Base-by-base conservation (phyloP, 75 land plant species). In the Azolla pinnata region DNA sequence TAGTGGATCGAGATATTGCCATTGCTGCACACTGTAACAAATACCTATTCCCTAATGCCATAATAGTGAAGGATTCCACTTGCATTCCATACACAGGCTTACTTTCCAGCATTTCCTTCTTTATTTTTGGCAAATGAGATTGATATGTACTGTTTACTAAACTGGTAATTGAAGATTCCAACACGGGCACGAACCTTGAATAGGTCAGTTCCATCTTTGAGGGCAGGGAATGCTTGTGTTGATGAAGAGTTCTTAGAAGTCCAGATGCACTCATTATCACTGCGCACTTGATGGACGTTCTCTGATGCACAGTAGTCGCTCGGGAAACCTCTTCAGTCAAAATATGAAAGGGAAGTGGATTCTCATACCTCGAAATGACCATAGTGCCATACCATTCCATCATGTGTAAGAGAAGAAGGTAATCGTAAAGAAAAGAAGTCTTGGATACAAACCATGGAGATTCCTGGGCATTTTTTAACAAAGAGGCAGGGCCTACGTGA, bases 401-500 rank as follows among this genome's bases (percentile, higher is more conserved):
- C 58, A 86, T 62, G 58, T 80, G 80, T 20, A 90, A 66, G 42
- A 87, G 48, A 85, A 90, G 75, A 26, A 84, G 59, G 50, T 75
- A 83, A 58, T 69, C 40, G 33, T 59, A 30, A 27, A 90, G 17
- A 20, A 62, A 42, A 31, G 68, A 54, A 46, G 45, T 29, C 20
- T 57, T 18, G n/a, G 48, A 45, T 25, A 32, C 29, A 45, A 18
- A 44, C 58, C 8, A n/a, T n/a, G n/a, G n/a, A n/a, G n/a, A n/a
- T n/a, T n/a, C n/a, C n/a, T n/a, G n/a, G n/a, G n/a, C n/a, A n/a
- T n/a, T n/a, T n/a, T n/a, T n/a, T n/a, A n/a, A n/a, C n/a, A n/a
- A n/a, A n/a, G n/a, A n/a, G n/a, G n/a, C n/a, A n/a, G n/a, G n/a
- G n/a, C 4, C 40, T 25, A 19, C 34, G n/a, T 29, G 5, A 24